Evolutionary conservation across 2,329 filamentous ascomycete genomes (phyloP), one percentile per base, ranked within the genome.

Genomic region (Hymenoscyphus salicellus): DNA sequence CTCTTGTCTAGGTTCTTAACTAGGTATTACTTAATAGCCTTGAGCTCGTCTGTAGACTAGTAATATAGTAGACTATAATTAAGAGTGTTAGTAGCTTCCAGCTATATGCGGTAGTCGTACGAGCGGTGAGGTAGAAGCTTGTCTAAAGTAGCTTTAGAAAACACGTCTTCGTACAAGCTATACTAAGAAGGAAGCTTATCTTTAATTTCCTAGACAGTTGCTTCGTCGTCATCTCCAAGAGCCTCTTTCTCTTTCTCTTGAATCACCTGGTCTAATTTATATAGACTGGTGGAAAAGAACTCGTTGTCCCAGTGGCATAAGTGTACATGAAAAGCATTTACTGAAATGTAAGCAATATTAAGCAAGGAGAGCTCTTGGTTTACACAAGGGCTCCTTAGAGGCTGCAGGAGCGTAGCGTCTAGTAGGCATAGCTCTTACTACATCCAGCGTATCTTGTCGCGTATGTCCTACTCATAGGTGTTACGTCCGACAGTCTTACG

Each of bases 91-190:
- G 28, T 30, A 30, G 28, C 28, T 30, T 36, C 28, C 23, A 55
- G 46, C 16, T 61, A 23, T 23, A 36, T 41, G 3, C 3, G 14
- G 11, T 14, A 11, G 23, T 61, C 20, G 3, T 61, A 28, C 5
- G 8, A 61, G 30, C 38, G 38, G 46, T 55, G n/a, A 33, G 36
- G 36, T 41, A 67, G 61, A 30, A 69, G 64, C 43, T 70, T 55
- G 33, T 69, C 57, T 23, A 69, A 41, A 55, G 61, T 66, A 17
- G 59, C 59, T 17, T 43, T 60, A 33, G 36, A 61, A 36, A 60
- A 69, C 8, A 55, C 26, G 52, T 67, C 58, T 23, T 69, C 26
- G 55, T 62, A 64, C 26, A 17, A 56, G 28, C 28, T 56, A 16
- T 32, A 28, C 30, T 28, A 32, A 56, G 55, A 28, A 17, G 28